Evolutionary conservation across 2,329 filamentous ascomycete species (phyloP).

Genomic region (Fusarium cicatricum): DNA sequence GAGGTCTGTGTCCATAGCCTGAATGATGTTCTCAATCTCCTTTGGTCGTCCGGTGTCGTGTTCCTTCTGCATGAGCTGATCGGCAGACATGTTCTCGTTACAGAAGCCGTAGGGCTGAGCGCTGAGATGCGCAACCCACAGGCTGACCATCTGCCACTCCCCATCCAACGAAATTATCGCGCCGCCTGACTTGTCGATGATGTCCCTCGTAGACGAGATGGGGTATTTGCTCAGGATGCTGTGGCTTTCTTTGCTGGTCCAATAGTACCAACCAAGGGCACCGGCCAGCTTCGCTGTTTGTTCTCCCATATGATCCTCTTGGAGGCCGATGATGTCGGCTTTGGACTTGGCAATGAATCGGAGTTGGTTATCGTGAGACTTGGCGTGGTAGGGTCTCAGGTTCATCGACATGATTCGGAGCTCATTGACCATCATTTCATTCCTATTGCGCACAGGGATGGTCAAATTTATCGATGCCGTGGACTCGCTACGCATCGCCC

Average conservation of each 20-base stretch:
- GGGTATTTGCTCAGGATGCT: slow-evolving; percentile 50
- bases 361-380: slow-evolving; percentile 50
- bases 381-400: slow-evolving; percentile 48
- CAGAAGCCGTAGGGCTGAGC: slow-evolving; percentile 52
- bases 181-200: slow-evolving; percentile 30
- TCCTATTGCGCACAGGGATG: slow-evolving; percentile 44
- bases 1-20: slow-evolving; percentile 43
- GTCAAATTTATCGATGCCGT: slow-evolving; percentile 38
- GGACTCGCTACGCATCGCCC: slow-evolving; percentile 38
- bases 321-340: slow-evolving; percentile 48
- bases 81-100: slow-evolving; percentile 45
- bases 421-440: slow-evolving; percentile 42
- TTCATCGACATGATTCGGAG: slow-evolving; percentile 49
- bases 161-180: slow-evolving; percentile 47
- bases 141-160: slow-evolving; percentile 40
- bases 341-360: slow-evolving; percentile 42
- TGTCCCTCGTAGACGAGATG: slow-evolving; percentile 42
- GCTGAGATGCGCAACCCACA: slow-evolving; percentile 48
- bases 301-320: slow-evolving; percentile 43
- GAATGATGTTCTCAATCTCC: slow-evolving; percentile 47
- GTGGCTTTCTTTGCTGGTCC: slow-evolving; percentile 42
- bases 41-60: slow-evolving; percentile 45
- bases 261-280: slow-evolving; percentile 49
- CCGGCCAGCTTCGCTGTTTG: slow-evolving; percentile 44
- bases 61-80: slow-evolving; percentile 46